Percentiles rank a stretch among this genome's conserved stretches.
These are phyloP conservation scores for Pulicaria dysenterica DNA, from an alignment of 129 eudicot genomes.

Conservation along the genomic window DNA sequence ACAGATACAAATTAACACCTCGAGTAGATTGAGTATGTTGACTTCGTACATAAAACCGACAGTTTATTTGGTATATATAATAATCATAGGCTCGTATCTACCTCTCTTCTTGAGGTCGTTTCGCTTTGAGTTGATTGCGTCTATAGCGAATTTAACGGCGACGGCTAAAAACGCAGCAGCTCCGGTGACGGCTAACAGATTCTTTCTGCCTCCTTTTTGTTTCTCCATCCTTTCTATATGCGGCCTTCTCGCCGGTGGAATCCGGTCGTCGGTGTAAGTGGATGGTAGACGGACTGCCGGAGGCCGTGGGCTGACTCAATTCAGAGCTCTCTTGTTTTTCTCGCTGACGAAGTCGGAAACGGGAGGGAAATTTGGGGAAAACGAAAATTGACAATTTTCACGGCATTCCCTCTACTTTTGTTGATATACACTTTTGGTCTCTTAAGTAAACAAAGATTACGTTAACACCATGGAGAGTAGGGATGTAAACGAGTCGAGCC, in stretches of 20 bases:
- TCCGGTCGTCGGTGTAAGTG: conserved; percentile 19
- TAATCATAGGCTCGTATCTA: neutral
- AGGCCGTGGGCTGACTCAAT: conserved; percentile 14
- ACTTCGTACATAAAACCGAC: conserved; percentile 2
- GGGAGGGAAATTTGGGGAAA: conserved; percentile 82
- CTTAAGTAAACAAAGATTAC: neutral
- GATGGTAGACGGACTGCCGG: conserved; percentile 6
- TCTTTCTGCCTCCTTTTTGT: conserved; percentile 44
- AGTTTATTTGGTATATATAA: too few species aligned
- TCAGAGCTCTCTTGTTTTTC: conserved; percentile 28
- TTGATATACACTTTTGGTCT: neutral
- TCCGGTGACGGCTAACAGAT: conserved; percentile 71
- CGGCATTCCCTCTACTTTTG: conserved; percentile 12
- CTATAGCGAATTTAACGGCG: conserved; percentile 65
- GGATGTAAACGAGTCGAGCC: too few species aligned
- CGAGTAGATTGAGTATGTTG: conserved; percentile 21
- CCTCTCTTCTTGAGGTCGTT: conserved; percentile 58
- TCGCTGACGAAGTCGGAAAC: conserved; percentile 46
- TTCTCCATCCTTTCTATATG: conserved; percentile 33
- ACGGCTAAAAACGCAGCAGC: conserved; percentile 76
- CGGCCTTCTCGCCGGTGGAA: conserved; percentile 9
- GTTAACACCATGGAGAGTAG: too few species aligned
- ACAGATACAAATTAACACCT: conserved; percentile 19
- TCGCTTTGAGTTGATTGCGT: conserved; percentile 51
- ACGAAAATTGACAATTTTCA: conserved; percentile 25